Evolutionary conservation across 2,329 filamentous ascomycete species (phyloP).

Genomic region (Phaeosphaeria sp.): DNA sequence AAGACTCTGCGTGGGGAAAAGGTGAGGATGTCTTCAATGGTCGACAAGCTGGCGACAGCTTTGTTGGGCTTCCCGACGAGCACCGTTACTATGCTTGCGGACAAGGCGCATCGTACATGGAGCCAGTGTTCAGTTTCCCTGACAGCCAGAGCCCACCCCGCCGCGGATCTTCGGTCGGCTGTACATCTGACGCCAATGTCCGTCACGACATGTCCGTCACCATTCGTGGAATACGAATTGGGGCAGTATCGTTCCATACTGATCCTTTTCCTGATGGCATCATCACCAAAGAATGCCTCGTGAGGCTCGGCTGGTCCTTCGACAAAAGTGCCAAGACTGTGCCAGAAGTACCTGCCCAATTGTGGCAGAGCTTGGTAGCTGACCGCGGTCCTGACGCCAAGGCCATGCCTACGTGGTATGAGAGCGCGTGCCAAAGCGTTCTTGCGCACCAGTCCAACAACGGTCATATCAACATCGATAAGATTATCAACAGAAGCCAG

Average conservation of each 20-base stretch:
- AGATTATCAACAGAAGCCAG: neutral
- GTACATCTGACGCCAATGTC: neutral
- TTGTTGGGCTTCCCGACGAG: constrained; percentile 14
- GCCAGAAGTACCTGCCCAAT: constrained; percentile 1
- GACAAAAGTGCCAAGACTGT: neutral
- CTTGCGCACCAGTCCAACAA: neutral
- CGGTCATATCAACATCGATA: constrained; percentile 4
- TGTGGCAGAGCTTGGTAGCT: constrained; percentile 12
- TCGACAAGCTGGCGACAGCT: constrained; percentile 11
- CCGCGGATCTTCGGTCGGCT: neutral
- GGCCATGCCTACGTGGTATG: constrained; percentile 1
- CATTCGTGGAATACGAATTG: neutral
- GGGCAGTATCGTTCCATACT: constrained; percentile 1
- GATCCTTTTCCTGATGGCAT: constrained; percentile 10
- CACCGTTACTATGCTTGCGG: constrained; percentile 10
- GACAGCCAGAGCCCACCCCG: neutral
- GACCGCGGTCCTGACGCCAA: constrained; percentile 1
- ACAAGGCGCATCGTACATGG: neutral
- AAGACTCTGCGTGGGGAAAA: constrained; percentile 3
- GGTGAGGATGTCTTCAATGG: constrained; percentile 3
- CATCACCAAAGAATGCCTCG: constrained; percentile 4
- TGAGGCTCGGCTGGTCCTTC: constrained; percentile 2
- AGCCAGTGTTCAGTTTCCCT: constrained; percentile 4
- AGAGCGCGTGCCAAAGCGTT: neutral
- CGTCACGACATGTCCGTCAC: constrained; percentile 5